Evolutionary conservation across 768 basidiomycete genomes (phyloP).

Genomic region (Zangia roseola): DNA sequence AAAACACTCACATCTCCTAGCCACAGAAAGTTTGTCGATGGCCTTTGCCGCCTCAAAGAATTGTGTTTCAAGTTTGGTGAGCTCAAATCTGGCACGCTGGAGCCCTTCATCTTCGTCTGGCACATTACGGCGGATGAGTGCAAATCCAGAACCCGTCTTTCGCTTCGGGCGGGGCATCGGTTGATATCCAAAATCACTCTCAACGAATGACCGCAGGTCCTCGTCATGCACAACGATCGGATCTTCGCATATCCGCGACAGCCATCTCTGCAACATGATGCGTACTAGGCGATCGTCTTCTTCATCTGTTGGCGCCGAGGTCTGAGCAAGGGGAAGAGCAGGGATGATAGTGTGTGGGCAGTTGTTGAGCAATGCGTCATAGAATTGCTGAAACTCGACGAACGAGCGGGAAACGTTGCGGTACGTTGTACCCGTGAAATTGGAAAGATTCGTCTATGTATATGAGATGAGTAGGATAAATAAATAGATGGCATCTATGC

Average conservation of each 20-base stretch:
- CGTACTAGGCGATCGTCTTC: constrained; percentile 96
- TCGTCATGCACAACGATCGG: constrained; percentile 86
- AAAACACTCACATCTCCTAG: constrained; percentile 64
- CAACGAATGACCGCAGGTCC: constrained; percentile 91
- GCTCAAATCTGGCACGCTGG: constrained; percentile 83
- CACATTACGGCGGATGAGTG: constrained; percentile 72
- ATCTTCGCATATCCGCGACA: constrained; percentile 90
- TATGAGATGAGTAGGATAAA: background rate
- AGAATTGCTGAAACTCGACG: constrained; percentile 91
- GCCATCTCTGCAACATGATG: constrained; percentile 94
- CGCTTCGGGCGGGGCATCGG: constrained; percentile 74
- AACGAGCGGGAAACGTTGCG: constrained; percentile 95
- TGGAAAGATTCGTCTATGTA: constrained; percentile 85
- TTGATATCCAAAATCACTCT: constrained; percentile 96
- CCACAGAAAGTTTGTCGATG: constrained; percentile 79
- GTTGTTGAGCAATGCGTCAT: constrained; percentile 83
- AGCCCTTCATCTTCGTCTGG: constrained; percentile 96
- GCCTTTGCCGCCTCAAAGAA: constrained; percentile 93
- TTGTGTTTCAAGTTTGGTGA: constrained; percentile 88
- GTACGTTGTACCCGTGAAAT: constrained; percentile 86
- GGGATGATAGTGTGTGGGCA: constrained; percentile 97
- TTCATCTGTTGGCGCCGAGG: constrained; percentile 95
- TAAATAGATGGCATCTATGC: background rate
- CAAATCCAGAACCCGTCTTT: constrained; percentile 73
- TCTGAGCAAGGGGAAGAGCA: constrained; percentile 93